Evolutionary conservation across 1,139 yeast genomes (phyloP).

Genomic region (Yamadazyma oceani): DNA sequence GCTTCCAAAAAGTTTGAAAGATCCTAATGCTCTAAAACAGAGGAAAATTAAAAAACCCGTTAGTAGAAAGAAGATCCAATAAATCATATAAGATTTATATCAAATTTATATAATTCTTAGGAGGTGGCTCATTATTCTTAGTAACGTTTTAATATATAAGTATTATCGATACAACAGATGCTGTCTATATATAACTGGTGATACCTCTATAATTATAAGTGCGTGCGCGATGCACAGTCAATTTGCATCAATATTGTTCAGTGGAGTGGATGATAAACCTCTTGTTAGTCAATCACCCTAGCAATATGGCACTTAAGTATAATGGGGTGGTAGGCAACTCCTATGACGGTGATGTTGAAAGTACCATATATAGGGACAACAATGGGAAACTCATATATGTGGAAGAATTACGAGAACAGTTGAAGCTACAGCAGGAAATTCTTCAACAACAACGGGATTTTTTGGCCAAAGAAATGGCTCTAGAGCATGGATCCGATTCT

Average conservation of each 20-base stretch:
- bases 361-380: not conserved
- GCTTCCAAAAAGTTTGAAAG: constrained; percentile 9
- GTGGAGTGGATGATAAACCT: constrained; percentile 1
- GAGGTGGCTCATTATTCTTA: too few relatives aligned
- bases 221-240: too few relatives aligned
- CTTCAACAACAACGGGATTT: constrained; percentile 32
- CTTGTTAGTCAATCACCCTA: not conserved
- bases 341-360: not conserved
- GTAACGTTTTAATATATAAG: too few relatives aligned
- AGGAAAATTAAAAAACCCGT: constrained; percentile 19
- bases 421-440: constrained; percentile 34
- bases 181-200: too few relatives aligned
- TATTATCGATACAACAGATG: too few relatives aligned
- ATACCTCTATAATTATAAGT: too few relatives aligned
- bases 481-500: constrained; percentile 2
- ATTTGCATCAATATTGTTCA: not conserved
- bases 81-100: not conserved
- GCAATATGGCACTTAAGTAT: not conserved
- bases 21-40: constrained; percentile 6
- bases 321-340: constrained; percentile 5
- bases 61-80: constrained; percentile 12
- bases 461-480: constrained; percentile 17
- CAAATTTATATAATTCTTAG: too few relatives aligned
- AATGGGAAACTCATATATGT: constrained; percentile 6
- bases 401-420: constrained; percentile 30